Conservation (phyloP, 805 yeast species). For the Pichia cephalocereana region DNA sequence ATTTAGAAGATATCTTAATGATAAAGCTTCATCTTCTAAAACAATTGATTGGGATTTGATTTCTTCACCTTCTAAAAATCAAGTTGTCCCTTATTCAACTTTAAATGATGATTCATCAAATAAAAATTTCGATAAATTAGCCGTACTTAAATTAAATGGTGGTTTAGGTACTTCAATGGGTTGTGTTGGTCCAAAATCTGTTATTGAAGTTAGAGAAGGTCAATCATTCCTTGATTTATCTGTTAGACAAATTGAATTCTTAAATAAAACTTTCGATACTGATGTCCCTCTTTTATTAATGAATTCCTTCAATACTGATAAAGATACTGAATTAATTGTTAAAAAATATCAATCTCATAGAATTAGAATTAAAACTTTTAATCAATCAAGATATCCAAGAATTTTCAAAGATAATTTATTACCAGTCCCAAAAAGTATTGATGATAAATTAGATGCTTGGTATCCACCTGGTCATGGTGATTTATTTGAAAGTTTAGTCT, state of each 20-base stretch:
- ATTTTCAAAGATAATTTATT: constrained; percentile 90
- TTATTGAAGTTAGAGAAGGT: constrained; percentile 97
- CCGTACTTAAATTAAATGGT: constrained; percentile 94
- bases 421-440: constrained; percentile 77
- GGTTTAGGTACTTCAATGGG: constrained; percentile 99
- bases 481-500: constrained; percentile 79
- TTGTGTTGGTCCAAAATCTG: constrained; percentile 97
- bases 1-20: constrained; percentile 84
- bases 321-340: constrained; percentile 89
- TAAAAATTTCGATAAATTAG: constrained; percentile 63
- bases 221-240: constrained; percentile 92
- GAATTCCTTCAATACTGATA: constrained; percentile 98
- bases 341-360: constrained; percentile 96
- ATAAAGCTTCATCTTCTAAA: constrained; percentile 76
- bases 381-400: constrained; percentile 97
- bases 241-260: constrained; percentile 93
- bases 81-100: constrained; percentile 71
- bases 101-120: constrained; percentile 33
- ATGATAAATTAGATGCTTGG: constrained; percentile 81
- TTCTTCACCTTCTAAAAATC: constrained; percentile 80
- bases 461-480: constrained; percentile 99
- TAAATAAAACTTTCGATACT: constrained; percentile 81
- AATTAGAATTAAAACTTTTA: constrained; percentile 89
- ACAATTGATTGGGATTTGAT: constrained; percentile 93
- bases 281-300: constrained; percentile 94